phyloP scores from a whole-genome alignment of 345 rosid genomes.

The Brassica carinata region DNA sequence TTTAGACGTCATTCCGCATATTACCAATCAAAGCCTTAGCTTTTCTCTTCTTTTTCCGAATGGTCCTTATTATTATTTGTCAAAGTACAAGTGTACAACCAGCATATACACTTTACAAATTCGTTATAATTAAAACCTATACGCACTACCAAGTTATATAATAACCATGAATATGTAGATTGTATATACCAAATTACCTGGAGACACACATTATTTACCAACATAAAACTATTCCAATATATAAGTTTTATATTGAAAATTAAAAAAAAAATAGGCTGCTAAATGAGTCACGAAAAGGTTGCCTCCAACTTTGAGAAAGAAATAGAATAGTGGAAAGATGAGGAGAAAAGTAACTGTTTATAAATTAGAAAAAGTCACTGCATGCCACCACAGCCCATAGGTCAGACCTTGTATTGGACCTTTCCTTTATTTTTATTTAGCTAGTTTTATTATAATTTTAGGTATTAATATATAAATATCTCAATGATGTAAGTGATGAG shows the following conservation, averaged over 20 bases:
- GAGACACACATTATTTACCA: too few species aligned
- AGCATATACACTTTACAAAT: neutral
- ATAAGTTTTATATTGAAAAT: neutral
- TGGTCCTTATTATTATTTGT: neutral
- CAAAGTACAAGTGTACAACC: neutral
- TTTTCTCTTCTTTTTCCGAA: too few species aligned
- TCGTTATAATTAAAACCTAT: neutral
- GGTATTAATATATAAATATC: constrained; percentile 11
- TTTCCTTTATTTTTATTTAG: neutral
- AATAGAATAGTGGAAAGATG: constrained; percentile 31
- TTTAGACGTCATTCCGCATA: neutral
- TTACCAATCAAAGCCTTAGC: neutral
- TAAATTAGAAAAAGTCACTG: constrained; percentile 18
- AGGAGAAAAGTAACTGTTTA: constrained; percentile 31
- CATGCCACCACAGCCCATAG: constrained; percentile 31
- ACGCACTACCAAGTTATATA: neutral
- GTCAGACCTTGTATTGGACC: constrained; percentile 35
- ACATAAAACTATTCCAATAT: neutral
- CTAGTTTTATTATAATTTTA: neutral
- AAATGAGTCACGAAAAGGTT: neutral
- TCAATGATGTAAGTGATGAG: constrained; percentile 31
- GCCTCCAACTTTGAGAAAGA: constrained; percentile 31
- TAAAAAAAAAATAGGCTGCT: neutral
- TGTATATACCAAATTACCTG: neutral
- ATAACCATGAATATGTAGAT: neutral